Evolutionary conservation across 441 rosid genomes (phyloP).

Genomic region (Melastoma candidum): DNA sequence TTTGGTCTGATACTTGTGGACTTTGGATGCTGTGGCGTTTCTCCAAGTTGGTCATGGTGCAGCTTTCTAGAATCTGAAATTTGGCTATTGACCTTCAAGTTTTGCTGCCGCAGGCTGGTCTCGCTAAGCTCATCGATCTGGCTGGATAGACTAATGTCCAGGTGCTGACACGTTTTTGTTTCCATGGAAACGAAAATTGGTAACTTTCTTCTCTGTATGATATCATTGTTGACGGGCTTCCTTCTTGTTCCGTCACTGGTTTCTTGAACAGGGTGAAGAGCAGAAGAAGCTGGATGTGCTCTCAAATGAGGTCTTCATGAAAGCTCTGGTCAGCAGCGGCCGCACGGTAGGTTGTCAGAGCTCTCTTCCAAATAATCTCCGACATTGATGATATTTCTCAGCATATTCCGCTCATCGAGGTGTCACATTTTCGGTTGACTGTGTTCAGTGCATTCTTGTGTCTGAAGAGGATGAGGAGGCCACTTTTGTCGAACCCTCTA

Average conservation of each 20-base stretch:
- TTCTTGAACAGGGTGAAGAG: slow-evolving; percentile 66
- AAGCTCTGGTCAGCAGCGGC: slow-evolving; percentile 96
- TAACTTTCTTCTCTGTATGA: slow-evolving; percentile 12
- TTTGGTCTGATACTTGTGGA: no score
- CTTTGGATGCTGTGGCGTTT: no score
- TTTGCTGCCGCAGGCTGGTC: slow-evolving; percentile 70
- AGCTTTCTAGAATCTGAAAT: no score
- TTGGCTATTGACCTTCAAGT: background rate
- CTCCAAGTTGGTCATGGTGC: no score
- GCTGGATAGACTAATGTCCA: slow-evolving; percentile 96
- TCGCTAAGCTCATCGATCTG: slow-evolving; percentile 88
- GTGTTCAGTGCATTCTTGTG: slow-evolving; percentile 76
- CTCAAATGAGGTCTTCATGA: slow-evolving; percentile 84
- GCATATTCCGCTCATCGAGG: no score
- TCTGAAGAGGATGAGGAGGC: slow-evolving; percentile 98
- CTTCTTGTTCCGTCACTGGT: no score
- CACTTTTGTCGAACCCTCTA: slow-evolving; percentile 61
- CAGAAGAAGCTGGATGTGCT: slow-evolving; percentile 97
- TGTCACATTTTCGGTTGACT: slow-evolving; percentile 3
- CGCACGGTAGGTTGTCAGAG: slow-evolving; percentile 54
- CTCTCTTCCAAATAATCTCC: no score
- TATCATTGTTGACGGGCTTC: background rate
- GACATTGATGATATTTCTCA: no score
- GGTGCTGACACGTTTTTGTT: no score
- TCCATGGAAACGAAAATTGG: slow-evolving; percentile 16